A percentile compares a stretch with the other conserved stretches of the same genome.
Conservation (phyloP, 352 stramenopile genomes). For the Globisporangium irregulare region DNA sequence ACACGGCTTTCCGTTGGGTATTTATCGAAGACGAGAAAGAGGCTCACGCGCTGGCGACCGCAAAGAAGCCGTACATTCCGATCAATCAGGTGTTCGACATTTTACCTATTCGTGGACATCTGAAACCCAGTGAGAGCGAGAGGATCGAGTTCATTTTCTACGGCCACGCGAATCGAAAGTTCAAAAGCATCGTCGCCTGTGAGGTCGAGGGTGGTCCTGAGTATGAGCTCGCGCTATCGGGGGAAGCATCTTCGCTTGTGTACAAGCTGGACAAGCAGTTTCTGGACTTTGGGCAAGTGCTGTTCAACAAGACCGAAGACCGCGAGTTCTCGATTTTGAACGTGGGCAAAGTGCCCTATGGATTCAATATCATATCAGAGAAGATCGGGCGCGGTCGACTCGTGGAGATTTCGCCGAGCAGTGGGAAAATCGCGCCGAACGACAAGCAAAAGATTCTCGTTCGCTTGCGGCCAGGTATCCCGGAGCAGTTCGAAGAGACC, state of each 20-base stretch:
- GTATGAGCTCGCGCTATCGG: constrained; percentile 88
- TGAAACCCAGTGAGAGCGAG: constrained; percentile 89
- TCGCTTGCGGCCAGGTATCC: constrained; percentile 84
- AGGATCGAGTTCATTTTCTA: constrained; percentile 94
- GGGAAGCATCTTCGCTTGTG: constrained; percentile 90
- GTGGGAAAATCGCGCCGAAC: constrained; percentile 82
- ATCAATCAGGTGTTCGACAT: constrained; percentile 96
- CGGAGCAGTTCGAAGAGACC: constrained; percentile 81
- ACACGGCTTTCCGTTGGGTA: constrained; percentile 89
- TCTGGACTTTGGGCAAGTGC: constrained; percentile 92
- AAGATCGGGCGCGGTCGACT: constrained; percentile 35
- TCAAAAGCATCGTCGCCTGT: constrained; percentile 85
- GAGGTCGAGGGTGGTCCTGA: constrained; percentile 93
- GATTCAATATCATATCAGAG: constrained; percentile 62
- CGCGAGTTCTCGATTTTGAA: constrained; percentile 92
- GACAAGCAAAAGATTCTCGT: constrained; percentile 90
- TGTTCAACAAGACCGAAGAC: constrained; percentile 93
- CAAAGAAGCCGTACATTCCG: constrained; percentile 85
- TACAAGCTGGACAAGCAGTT: constrained; percentile 90
- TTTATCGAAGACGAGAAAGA: constrained; percentile 93
- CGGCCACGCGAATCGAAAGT: constrained; percentile 90
- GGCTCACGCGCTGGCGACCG: constrained; percentile 40
- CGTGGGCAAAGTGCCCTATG: constrained; percentile 90
- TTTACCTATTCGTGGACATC: constrained; percentile 84
- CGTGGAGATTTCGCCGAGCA: constrained; percentile 77